Conservation (phyloP, 768 basidiomycete species). For the Dioszegia crocea region DNA sequence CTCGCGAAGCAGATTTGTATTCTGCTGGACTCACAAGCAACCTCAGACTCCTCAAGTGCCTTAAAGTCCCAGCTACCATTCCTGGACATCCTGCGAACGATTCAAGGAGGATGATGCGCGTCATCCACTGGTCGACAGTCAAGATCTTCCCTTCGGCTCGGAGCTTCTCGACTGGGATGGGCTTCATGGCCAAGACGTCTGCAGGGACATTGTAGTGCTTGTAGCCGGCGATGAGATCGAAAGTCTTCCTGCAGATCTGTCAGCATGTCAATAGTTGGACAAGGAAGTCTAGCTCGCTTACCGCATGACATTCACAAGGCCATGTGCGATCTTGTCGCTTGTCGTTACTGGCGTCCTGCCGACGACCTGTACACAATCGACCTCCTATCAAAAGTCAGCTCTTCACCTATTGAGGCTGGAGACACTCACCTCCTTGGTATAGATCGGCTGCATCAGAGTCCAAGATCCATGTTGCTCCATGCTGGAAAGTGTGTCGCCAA, state of each 20-base stretch:
- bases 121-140: constrained; percentile 66
- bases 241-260: constrained; percentile 44
- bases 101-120: constrained; percentile 69
- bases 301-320: constrained; percentile 57
- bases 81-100: constrained; percentile 91
- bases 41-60: constrained; percentile 83
- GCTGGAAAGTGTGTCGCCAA: constrained; percentile 26
- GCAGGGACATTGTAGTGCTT: constrained; percentile 62
- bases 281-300: constrained; percentile 4
- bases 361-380: constrained; percentile 60
- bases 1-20: background rate
- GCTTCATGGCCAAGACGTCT: constrained; percentile 49
- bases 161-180: constrained; percentile 69
- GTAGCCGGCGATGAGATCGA: constrained; percentile 83
- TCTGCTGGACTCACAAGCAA: constrained; percentile 62
- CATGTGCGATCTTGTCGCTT: constrained; percentile 68
- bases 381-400: constrained; percentile 32
- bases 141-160: constrained; percentile 70
- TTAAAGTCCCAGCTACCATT: constrained; percentile 63
- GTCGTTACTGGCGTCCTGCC: constrained; percentile 63
- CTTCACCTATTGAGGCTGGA: background rate
- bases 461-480: constrained; percentile 53
- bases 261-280: background rate
- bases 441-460: constrained; percentile 92
- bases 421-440: constrained; percentile 54